A percentile compares a stretch with the other conserved stretches of the same genome.
phyloP scores from a whole-genome alignment of 441 rosid species.

The Populus tomentosa region DNA sequence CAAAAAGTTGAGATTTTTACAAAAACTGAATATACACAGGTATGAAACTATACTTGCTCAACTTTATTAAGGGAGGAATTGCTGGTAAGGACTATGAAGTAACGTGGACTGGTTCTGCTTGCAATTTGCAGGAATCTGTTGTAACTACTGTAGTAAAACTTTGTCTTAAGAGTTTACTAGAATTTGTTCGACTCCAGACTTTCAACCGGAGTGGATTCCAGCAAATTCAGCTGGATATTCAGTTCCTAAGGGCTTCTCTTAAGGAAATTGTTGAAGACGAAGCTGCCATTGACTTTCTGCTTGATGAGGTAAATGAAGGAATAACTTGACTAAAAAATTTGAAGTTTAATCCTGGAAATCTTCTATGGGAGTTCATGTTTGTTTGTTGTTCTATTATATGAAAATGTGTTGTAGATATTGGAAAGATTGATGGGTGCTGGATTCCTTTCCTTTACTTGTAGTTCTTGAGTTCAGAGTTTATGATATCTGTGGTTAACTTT shows the following conservation, averaged over 20 bases:
- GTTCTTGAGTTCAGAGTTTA: not conserved
- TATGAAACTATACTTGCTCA: conserved; percentile 22
- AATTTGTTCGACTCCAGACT: conserved; percentile 93
- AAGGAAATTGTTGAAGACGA: conserved; percentile 78
- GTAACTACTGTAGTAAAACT: conserved; percentile 64
- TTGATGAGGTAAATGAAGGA: conserved; percentile 70
- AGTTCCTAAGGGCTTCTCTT: conserved; percentile 73
- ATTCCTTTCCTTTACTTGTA: not conserved
- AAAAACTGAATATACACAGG: conserved; percentile 93
- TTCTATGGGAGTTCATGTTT: not conserved
- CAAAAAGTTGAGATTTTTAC: conserved; percentile 98
- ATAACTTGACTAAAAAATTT: conserved; percentile 1
- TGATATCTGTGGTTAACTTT: not conserved
- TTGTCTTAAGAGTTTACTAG: conserved; percentile 91
- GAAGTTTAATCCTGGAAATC: not conserved
- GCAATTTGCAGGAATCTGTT: conserved; percentile 49
- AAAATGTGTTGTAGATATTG: not conserved
- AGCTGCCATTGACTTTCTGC: conserved; percentile 88
- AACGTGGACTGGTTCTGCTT: conserved; percentile 14
- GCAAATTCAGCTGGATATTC: conserved; percentile 97
- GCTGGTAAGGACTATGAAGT: not conserved
- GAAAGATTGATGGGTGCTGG: not conserved
- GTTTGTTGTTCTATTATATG: not conserved
- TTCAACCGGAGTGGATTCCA: conserved; percentile 96
- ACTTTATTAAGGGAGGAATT: conserved; percentile 6